phyloP scores from a whole-genome alignment of 2,329 filamentous ascomycete genomes.

The Lachnellula subtilissima region DNA sequence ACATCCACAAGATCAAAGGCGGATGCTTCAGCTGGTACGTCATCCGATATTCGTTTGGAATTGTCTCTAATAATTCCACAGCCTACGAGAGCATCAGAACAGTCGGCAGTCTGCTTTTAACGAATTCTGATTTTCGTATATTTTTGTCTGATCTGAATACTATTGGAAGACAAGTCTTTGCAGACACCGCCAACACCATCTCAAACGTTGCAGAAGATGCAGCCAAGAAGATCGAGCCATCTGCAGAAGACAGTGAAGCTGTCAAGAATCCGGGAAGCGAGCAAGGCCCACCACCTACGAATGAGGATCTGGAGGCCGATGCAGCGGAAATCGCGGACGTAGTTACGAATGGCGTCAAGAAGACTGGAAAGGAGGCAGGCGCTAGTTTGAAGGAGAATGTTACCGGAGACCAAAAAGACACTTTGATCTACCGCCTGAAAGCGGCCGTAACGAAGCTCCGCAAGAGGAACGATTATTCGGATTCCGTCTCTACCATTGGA shows the following conservation, averaged over 20 bases:
- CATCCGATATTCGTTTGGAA: neutral
- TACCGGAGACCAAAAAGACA: slow-evolving; percentile 65
- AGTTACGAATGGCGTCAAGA: slow-evolving; percentile 37
- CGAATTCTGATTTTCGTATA: slow-evolving; percentile 84
- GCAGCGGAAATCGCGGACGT: slow-evolving; percentile 46
- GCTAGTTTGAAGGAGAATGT: slow-evolving; percentile 72
- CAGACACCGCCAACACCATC: slow-evolving; percentile 76
- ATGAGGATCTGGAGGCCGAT: slow-evolving; percentile 60
- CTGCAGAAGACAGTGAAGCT: slow-evolving; percentile 52
- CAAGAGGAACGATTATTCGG: slow-evolving; percentile 73
- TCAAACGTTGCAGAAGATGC: slow-evolving; percentile 71
- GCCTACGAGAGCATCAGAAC: slow-evolving; percentile 80
- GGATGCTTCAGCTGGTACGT: slow-evolving; percentile 64
- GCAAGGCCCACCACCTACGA: slow-evolving; percentile 45
- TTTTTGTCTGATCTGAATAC: slow-evolving; percentile 77
- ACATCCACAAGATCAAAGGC: slow-evolving; percentile 61
- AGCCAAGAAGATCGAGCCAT: slow-evolving; percentile 68
- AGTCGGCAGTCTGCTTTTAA: slow-evolving; percentile 76
- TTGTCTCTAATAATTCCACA: slow-evolving; percentile 33
- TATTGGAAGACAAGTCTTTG: slow-evolving; percentile 78
- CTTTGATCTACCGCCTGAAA: slow-evolving; percentile 71
- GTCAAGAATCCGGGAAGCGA: slow-evolving; percentile 49
- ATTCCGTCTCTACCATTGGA: slow-evolving; percentile 77
- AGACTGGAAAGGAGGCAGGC: slow-evolving; percentile 54
- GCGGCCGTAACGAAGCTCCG: slow-evolving; percentile 69